These are phyloP conservation scores for Malus hybrid DNA, from an alignment of 331 rosid species.

Conservation along the genomic window DNA sequence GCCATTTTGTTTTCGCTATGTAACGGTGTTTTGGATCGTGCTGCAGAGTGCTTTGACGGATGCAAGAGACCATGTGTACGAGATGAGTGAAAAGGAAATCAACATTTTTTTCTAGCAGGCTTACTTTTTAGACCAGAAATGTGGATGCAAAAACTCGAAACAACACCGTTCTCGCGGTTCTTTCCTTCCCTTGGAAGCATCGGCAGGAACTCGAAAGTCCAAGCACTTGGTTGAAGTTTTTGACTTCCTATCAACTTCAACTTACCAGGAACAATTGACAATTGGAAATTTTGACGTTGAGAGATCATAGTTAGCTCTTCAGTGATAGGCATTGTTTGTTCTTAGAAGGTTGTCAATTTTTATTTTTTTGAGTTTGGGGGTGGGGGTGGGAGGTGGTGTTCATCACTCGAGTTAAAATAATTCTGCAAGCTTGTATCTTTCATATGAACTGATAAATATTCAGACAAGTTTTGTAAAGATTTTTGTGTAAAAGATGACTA, in stretches of 20 bases:
- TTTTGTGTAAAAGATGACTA: neutral
- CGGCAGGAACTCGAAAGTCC: constrained; percentile 27
- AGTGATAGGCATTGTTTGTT: neutral
- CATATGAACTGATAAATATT: neutral
- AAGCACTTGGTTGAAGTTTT: constrained; percentile 22
- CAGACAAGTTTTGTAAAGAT: neutral
- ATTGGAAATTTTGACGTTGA: constrained; percentile 31
- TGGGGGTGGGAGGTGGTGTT: neutral
- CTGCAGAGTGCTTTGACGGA: constrained; percentile 85
- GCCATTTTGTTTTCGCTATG: neutral
- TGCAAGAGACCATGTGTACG: constrained; percentile 93
- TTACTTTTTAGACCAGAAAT: neutral
- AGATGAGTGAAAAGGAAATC: constrained; percentile 93
- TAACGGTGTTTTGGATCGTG: constrained; percentile 7
- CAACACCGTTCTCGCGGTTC: neutral
- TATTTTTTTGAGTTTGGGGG: neutral
- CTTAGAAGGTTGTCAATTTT: neutral
- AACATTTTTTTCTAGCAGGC: constrained; percentile 52
- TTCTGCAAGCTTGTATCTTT: neutral
- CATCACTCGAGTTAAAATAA: neutral
- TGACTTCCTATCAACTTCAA: constrained; percentile 18
- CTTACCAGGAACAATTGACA: neutral
- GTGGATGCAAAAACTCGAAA: neutral
- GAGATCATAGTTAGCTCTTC: constrained; percentile 10
- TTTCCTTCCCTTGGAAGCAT: constrained; percentile 21